Conservation (phyloP, 139 green algal genomes). For the Spirogloea muscicola region DNA sequence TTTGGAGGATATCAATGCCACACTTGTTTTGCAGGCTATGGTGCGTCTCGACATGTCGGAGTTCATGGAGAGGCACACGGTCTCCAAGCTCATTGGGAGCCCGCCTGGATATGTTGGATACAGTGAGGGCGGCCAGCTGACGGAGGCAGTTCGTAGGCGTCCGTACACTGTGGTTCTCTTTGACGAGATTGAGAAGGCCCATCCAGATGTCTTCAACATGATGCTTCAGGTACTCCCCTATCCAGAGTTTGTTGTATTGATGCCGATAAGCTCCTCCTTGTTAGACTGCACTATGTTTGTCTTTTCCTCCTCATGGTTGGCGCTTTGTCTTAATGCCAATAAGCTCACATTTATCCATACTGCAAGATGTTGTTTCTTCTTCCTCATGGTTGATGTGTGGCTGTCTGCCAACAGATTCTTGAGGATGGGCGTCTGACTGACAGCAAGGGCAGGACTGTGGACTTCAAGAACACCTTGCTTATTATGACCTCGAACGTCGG, state of each 20-base stretch:
- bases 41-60: constrained; percentile 98
- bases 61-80: constrained; percentile 99
- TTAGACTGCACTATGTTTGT: too few species aligned
- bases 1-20: too few species aligned
- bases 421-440: constrained; percentile 88
- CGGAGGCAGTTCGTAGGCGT: constrained; percentile 87
- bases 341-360: too few species aligned
- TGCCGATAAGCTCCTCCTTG: too few species aligned
- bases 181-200: constrained; percentile 99
- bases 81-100: constrained; percentile 98
- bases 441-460: constrained; percentile 81
- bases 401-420: constrained; percentile 68
- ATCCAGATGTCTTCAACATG: constrained; percentile 99
- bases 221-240: constrained; percentile 85
- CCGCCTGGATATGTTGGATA: constrained; percentile 98
- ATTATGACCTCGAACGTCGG: constrained; percentile 99
- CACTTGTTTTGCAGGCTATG: constrained; percentile 56
- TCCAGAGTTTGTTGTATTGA: too few species aligned
- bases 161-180: constrained; percentile 99
- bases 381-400: too few species aligned
- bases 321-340: too few species aligned
- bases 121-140: constrained; percentile 97
- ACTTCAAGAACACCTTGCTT: constrained; percentile 99
- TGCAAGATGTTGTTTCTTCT: too few species aligned
- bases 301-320: too few species aligned